Evolutionary conservation across 176 grass and related monocot genomes (phyloP).

Genomic region (Melocanna baccifera): DNA sequence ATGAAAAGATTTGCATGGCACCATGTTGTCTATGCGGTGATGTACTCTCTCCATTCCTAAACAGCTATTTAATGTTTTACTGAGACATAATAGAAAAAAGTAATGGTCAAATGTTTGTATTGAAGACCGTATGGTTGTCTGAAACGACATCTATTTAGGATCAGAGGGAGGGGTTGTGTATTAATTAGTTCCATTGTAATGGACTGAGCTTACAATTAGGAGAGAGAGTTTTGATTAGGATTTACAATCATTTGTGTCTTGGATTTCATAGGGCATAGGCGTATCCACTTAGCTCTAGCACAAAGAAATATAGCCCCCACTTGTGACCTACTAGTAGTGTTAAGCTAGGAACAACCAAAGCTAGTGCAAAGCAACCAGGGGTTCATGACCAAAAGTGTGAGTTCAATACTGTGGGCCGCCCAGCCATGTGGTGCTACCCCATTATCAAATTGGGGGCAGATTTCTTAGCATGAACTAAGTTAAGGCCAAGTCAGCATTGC

Average conservation of each 20-base stretch:
- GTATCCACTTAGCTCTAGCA: constrained; percentile 35
- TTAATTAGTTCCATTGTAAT: neutral
- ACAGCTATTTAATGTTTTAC: neutral
- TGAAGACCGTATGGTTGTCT: neutral
- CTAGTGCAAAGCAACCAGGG: neutral
- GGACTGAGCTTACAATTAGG: neutral
- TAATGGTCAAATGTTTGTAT: neutral
- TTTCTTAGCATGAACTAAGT: neutral
- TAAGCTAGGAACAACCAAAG: constrained; percentile 3
- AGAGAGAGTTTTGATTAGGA: neutral
- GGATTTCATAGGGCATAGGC: neutral
- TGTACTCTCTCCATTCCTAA: neutral
- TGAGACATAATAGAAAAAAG: neutral
- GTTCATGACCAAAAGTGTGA: constrained; percentile 5
- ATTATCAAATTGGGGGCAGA: neutral
- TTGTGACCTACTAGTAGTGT: neutral
- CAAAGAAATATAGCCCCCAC: neutral
- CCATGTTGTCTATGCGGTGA: neutral
- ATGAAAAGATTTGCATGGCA: neutral
- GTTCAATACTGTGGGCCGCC: constrained; percentile 13
- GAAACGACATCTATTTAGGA: neutral
- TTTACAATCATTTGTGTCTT: neutral
- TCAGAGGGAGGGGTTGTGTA: neutral
- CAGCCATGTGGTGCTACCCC: constrained; percentile 10
- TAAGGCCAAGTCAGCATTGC: constrained; percentile 17